Percentiles rank a stretch among this genome's conserved stretches.
Evolutionary conservation across 441 rosid species (phyloP).

Genomic region (Kokia cookei): DNA sequence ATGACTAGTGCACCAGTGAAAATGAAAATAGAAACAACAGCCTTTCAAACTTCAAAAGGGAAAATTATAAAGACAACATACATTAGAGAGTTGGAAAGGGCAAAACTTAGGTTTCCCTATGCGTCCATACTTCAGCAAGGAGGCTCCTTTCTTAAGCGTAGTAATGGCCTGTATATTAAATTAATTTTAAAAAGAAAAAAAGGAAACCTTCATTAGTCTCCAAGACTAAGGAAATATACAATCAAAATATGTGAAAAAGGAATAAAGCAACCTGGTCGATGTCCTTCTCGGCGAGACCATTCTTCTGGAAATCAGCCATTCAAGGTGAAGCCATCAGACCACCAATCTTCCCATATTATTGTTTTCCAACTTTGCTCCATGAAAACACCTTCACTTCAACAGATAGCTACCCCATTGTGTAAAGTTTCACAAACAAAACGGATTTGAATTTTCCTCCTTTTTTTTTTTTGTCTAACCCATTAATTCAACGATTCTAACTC

Average conservation of each 20-base stretch:
- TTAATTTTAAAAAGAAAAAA: not conserved
- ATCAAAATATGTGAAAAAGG: not conserved
- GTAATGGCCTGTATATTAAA: constrained; percentile 39
- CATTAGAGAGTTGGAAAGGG: constrained; percentile 58
- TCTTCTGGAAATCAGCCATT: constrained; percentile 74
- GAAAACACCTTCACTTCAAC: not conserved
- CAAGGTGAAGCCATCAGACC: constrained; percentile 54
- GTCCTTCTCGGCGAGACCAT: constrained; percentile 63
- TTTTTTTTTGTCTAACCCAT: not conserved
- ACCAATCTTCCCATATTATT: constrained; percentile 21
- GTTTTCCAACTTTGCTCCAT: constrained; percentile 18
- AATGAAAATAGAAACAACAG: not conserved
- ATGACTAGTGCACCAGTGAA: not conserved
- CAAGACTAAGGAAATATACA: not conserved
- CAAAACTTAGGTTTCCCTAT: constrained; percentile 68
- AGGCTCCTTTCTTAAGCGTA: constrained; percentile 63
- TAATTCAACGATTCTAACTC: not conserved
- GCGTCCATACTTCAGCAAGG: constrained; percentile 61
- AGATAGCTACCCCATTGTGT: not conserved
- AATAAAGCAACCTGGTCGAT: constrained; percentile 51
- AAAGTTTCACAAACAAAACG: not conserved
- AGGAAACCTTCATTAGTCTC: not conserved
- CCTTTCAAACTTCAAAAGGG: not conserved
- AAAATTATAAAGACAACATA: constrained; percentile 17
- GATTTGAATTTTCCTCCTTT: not conserved